Evolutionary conservation across 352 stramenopile species (phyloP).

Genomic region (Globisporangium megalacanthum): DNA sequence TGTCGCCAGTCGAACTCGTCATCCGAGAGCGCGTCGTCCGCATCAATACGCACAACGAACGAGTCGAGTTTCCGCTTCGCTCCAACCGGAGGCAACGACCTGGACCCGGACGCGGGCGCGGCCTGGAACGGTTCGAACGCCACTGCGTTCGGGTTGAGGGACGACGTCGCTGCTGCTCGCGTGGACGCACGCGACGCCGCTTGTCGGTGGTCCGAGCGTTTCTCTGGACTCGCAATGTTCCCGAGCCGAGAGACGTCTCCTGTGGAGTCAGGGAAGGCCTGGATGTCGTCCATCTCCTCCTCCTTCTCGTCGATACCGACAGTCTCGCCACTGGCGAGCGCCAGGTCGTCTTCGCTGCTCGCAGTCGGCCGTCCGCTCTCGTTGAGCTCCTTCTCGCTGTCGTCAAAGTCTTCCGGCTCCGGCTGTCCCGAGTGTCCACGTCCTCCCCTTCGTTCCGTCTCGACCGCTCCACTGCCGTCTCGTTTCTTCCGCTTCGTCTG

Average conservation of each 20-base stretch:
- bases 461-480: neutral
- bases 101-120: slow-evolving; percentile 1
- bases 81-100: slow-evolving; percentile 2
- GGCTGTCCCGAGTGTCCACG: neutral
- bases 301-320: neutral
- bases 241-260: neutral
- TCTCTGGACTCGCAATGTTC: slow-evolving; percentile 4
- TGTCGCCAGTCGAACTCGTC: slow-evolving; percentile 20
- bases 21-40: slow-evolving; percentile 20
- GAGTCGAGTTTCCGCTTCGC: slow-evolving; percentile 73
- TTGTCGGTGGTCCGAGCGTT: neutral
- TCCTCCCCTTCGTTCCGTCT: neutral
- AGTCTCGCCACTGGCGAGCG: neutral
- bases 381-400: neutral
- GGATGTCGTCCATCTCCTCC: neutral
- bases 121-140: slow-evolving; percentile 42
- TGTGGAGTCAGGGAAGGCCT: no score
- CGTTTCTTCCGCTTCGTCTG: slow-evolving; percentile 43
- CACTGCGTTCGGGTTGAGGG: slow-evolving; percentile 53
- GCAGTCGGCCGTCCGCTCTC: neutral
- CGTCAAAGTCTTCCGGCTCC: slow-evolving; percentile 16
- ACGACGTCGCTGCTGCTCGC: slow-evolving; percentile 13
- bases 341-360: neutral
- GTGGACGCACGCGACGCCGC: neutral
- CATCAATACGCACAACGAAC: slow-evolving; percentile 49